These are phyloP conservation scores for Yamadazyma sp. DNA, from an alignment of 805 yeast species.

Conservation along the genomic window DNA sequence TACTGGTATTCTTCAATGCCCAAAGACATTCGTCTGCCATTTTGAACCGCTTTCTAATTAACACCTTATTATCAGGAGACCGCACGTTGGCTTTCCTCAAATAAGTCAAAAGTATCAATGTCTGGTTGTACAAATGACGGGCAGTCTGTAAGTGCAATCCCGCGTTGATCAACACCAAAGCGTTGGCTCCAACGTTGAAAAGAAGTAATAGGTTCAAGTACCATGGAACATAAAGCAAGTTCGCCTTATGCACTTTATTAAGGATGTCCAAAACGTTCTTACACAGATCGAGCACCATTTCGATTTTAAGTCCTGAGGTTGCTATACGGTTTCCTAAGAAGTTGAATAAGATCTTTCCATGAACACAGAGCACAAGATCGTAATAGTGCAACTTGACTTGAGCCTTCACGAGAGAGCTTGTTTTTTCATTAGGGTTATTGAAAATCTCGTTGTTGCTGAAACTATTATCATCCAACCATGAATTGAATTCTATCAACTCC, in stretches of 20 bases:
- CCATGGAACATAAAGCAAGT: constrained; percentile 49
- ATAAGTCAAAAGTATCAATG: constrained; percentile 24
- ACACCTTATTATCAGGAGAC: constrained; percentile 28
- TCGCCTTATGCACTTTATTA: constrained; percentile 27
- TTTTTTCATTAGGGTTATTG: constrained; percentile 13
- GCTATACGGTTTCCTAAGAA: constrained; percentile 33
- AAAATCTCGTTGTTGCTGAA: constrained; percentile 28
- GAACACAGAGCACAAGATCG: constrained; percentile 35
- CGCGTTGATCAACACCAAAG: constrained; percentile 42
- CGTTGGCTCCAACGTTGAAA: constrained; percentile 44
- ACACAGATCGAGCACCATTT: constrained; percentile 30
- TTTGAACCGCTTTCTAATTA: constrained; percentile 35
- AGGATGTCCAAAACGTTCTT: constrained; percentile 30
- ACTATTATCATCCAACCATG: constrained; percentile 36
- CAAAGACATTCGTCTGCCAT: constrained; percentile 65
- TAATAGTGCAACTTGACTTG: constrained; percentile 42
- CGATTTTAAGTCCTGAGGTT: constrained; percentile 29
- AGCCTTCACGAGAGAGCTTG: constrained; percentile 26
- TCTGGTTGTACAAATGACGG: constrained; percentile 22
- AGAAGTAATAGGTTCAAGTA: constrained; percentile 46
- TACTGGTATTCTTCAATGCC: constrained; percentile 58
- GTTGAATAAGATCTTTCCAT: constrained; percentile 34
- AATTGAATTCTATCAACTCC: constrained; percentile 27
- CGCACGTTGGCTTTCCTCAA: constrained; percentile 31
- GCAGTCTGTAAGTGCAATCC: constrained; percentile 34